Evolutionary conservation across 2,329 filamentous ascomycete species (phyloP), one percentile per base, ranked within the genome.

Genomic region (Corniculantispora saksenae): DNA sequence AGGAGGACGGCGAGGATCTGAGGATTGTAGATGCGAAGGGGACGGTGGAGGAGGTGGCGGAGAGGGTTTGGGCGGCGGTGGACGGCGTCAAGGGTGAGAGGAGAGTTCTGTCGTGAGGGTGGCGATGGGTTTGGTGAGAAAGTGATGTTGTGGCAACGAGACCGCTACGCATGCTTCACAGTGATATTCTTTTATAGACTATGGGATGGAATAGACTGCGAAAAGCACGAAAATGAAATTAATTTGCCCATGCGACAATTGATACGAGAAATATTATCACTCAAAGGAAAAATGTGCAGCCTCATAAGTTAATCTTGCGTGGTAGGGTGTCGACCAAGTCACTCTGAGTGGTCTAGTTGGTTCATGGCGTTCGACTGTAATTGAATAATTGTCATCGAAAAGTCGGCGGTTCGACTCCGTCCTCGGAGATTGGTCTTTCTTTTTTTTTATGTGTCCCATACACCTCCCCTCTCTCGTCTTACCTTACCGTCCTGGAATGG

Each of bases 21-120:
- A 77, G 81, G 48, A 82, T 87, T 5, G 78, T 86, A 12, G 82
- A 86, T 72, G 86, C 86, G 2, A 82, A 84, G 0, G 75, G 79
- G 1, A 81, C 77, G 2, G 80, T 86, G 1, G 86, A 87, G 56
- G 86, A 84, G 66, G 85, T 90, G 8, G 81, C 81, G 7, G 82
- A 83, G 64, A 80, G 80, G 70, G 79, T 90, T 27, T 88, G 86
- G 86, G 75, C 73, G 50, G 79, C 81, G 67, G 84, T 86, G 1
- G 70, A 84, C 0, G 81, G 83, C 70, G 70, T 82, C 21, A 84
- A 84, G 1, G 77, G 68, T 38, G 71, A 68, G 25, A 81, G 85
- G 57, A 80, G 85, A 69, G 77, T 68, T 27, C 79, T 86, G 9
- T 47, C 67, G 59, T 74, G 54, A 70, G n/a, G 50, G 43, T 13